Evolutionary conservation across 1,284 basidiomycete genomes (phyloP).

Genomic region (Salmacisia buchloeana): DNA sequence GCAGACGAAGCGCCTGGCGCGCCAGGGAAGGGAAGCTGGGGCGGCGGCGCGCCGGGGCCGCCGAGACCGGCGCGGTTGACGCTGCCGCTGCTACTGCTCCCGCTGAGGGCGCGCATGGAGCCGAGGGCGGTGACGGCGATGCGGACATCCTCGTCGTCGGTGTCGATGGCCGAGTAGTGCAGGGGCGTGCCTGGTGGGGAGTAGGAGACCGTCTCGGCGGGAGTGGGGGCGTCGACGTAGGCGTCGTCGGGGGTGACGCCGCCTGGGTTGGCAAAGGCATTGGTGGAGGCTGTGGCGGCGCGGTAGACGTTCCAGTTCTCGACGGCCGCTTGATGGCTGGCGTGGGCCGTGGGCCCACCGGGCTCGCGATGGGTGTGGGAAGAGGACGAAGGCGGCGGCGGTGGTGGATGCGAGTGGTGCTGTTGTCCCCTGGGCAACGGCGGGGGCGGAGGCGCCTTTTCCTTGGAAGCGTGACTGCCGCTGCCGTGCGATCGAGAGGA

Average conservation of each 20-base stretch:
- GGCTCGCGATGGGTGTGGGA: background rate
- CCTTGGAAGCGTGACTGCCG: background rate
- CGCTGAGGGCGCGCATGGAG: slow-evolving; percentile 5
- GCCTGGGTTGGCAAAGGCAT: slow-evolving; percentile 1
- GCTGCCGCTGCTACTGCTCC: background rate
- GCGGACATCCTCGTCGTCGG: slow-evolving; percentile 5
- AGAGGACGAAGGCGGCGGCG: background rate
- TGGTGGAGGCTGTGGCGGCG: background rate
- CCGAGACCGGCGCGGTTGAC: background rate
- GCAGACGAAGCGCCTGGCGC: no score
- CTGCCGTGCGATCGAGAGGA: background rate
- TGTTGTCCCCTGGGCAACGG: background rate
- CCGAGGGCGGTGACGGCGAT: slow-evolving; percentile 1
- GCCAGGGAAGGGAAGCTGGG: no score
- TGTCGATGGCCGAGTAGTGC: slow-evolving; percentile 5
- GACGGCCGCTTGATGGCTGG: background rate
- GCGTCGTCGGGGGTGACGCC: background rate
- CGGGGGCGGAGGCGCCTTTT: background rate
- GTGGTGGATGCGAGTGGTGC: background rate
- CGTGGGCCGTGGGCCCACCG: background rate
- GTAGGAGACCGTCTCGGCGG: background rate
- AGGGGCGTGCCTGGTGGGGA: background rate
- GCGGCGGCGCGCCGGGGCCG: no score
- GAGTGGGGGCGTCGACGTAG: slow-evolving; percentile 1
- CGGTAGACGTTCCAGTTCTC: slow-evolving; percentile 7